These are phyloP conservation scores for Suhomyces kilbournensis DNA, from an alignment of 805 yeast genomes.

Conservation along the genomic window DNA sequence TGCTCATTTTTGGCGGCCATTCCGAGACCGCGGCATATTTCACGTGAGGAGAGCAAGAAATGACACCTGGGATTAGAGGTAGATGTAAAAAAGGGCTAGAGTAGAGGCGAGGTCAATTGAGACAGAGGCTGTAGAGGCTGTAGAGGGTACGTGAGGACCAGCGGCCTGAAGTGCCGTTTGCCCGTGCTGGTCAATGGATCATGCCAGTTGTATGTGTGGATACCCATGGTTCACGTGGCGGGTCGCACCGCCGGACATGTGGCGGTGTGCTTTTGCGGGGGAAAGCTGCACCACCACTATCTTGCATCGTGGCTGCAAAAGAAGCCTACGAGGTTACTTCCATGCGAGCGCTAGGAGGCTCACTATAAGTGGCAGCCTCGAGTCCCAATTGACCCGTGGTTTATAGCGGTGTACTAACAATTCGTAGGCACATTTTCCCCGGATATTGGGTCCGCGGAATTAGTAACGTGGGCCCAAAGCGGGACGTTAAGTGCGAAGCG, in stretches of 20 bases:
- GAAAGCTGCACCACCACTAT: neutral
- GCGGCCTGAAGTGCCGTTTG: too few species aligned
- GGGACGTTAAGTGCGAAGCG: neutral
- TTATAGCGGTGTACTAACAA: neutral
- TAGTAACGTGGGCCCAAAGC: neutral
- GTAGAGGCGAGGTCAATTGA: neutral
- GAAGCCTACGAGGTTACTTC: neutral
- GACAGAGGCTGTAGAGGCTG: neutral
- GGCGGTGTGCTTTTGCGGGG: neutral
- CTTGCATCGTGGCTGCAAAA: neutral
- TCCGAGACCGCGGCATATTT: neutral
- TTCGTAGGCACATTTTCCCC: neutral
- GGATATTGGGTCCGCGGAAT: neutral
- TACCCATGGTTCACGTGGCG: neutral
- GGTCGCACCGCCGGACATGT: neutral
- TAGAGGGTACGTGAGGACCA: too few species aligned
- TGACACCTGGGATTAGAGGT: neutral
- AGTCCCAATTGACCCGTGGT: neutral
- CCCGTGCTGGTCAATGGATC: too few species aligned
- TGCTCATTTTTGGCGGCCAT: constrained; percentile 3
- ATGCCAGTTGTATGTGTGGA: neutral
- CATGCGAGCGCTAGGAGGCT: neutral
- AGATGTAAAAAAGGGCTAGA: neutral
- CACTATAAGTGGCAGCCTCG: neutral
- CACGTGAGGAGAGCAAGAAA: neutral